Base-by-base conservation (phyloP, 2,329 filamentous ascomycete genomes). In the Fusarium temperatum region DNA sequence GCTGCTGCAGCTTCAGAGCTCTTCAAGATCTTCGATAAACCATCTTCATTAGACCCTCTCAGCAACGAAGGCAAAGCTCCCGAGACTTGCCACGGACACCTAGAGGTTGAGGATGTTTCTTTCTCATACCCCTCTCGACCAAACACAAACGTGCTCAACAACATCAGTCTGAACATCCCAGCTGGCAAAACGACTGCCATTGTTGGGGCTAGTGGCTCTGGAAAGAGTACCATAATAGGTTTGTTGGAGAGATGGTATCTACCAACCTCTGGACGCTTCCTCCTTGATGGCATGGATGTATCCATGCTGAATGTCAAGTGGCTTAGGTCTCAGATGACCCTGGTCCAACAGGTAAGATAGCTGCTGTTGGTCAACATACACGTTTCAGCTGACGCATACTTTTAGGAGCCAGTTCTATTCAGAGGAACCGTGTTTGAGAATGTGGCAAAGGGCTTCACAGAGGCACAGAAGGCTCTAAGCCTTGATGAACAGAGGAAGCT, bases 181-280 rank as follows among this genome's bases (percentile, higher is more conserved):
- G 85, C 87, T 10, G 89, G 89, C 7, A 90, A 91, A 73, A 86
- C 89, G 1, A 93, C 91, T 0, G 92, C 92, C 5, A 90, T 94
- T n/a, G 91, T 94, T 13, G 92, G 92, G 0, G 87, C 90, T 1
- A 92, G 89, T 7, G 92, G 92, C 0, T 89, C 87, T 9, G 92
- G 92, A 1, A 94, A 94, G 79, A 92, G 89, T 56, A 94, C 91
- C 0, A 88, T 93, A 20, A 87, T 93, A 1, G 90, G 89, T 0
- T 80, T 94, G 5, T 80, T 93, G 7, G 89, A 93, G 76, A 84
- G 91, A 22, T 93, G 91, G 90, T 93, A 93, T 76, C 7, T 68
- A 5, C 75, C 72, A 20, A 18, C 55, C 4, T 45, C 48, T 6
- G 86, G 86, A 0, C 67, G 70, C 5, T 81, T 88, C 18, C 67